phyloP scores from a whole-genome alignment of 495 filamentous ascomycete genomes.

The Penicillium soppii region DNA sequence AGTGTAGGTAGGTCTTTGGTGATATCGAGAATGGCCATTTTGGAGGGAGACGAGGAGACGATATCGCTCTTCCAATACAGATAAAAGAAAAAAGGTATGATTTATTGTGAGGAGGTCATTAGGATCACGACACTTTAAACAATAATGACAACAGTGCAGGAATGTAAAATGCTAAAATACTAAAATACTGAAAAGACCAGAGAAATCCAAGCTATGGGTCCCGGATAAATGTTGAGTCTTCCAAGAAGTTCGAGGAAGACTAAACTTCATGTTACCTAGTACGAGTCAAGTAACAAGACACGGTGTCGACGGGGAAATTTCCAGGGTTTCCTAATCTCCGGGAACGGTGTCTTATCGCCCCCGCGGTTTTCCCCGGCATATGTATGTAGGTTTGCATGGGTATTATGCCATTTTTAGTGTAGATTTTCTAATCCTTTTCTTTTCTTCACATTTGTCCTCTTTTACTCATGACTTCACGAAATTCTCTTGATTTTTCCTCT shows the following conservation, averaged over 20 bases:
- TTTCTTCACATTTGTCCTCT: too few relatives aligned
- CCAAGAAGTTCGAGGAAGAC: neutral
- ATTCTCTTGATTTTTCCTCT: too few relatives aligned
- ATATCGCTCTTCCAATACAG: neutral
- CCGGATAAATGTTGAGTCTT: too few relatives aligned
- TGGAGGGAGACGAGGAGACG: neutral
- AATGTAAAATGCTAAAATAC: neutral
- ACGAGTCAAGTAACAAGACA: neutral
- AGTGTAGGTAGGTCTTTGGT: conserved; percentile 62
- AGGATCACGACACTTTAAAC: neutral
- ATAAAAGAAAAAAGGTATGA: neutral
- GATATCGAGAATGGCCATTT: conserved; percentile 58
- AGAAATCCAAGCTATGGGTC: too few relatives aligned
- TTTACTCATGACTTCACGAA: too few relatives aligned
- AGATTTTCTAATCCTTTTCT: too few relatives aligned
- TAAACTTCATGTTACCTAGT: neutral
- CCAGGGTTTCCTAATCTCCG: neutral
- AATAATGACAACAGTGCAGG: neutral
- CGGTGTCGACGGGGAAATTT: neutral
- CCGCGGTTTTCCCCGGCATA: neutral
- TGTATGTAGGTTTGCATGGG: neutral
- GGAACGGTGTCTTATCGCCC: neutral
- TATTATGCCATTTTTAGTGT: too few relatives aligned
- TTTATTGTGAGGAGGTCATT: neutral
- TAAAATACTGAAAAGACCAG: too few relatives aligned